phyloP scores from a whole-genome alignment of 768 basidiomycete species.

The Mycena floridula region DNA sequence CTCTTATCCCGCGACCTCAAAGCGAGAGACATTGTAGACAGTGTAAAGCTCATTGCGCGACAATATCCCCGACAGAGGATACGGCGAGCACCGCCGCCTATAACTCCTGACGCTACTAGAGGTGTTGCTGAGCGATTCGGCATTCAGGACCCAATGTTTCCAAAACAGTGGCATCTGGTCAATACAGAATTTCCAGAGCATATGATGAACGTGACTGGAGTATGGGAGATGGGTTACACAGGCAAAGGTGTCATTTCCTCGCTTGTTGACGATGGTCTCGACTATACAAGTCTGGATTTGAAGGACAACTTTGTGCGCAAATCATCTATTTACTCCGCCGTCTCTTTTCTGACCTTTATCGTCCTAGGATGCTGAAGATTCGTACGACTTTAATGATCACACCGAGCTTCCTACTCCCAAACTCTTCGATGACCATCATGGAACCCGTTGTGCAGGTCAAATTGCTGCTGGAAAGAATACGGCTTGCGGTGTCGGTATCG shows the following conservation, averaged over 20 bases:
- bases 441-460: slow-evolving; percentile 97
- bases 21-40: slow-evolving; percentile 40
- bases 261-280: slow-evolving; percentile 92
- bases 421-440: slow-evolving; percentile 90
- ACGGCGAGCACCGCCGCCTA: slow-evolving; percentile 70
- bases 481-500: slow-evolving; percentile 91
- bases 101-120: slow-evolving; percentile 36
- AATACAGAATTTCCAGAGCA: slow-evolving; percentile 79
- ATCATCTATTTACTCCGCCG: not conserved
- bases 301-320: slow-evolving; percentile 84
- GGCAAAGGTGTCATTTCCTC: slow-evolving; percentile 84
- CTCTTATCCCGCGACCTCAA: slow-evolving; percentile 29
- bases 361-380: slow-evolving; percentile 72
- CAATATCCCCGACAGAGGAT: slow-evolving; percentile 62
- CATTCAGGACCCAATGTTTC: slow-evolving; percentile 79
- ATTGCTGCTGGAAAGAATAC: slow-evolving; percentile 90
- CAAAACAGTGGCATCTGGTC: slow-evolving; percentile 90
- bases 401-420: slow-evolving; percentile 80
- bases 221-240: slow-evolving; percentile 90
- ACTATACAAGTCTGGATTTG: slow-evolving; percentile 83
- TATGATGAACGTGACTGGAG: slow-evolving; percentile 86
- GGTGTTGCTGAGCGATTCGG: slow-evolving; percentile 53
- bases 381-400: slow-evolving; percentile 97
- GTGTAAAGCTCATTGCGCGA: slow-evolving; percentile 54
- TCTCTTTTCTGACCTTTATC: slow-evolving; percentile 34